Evolutionary conservation across 2,329 filamentous ascomycete genomes (phyloP).

Genomic region (Pseudogymnoascus sp.): DNA sequence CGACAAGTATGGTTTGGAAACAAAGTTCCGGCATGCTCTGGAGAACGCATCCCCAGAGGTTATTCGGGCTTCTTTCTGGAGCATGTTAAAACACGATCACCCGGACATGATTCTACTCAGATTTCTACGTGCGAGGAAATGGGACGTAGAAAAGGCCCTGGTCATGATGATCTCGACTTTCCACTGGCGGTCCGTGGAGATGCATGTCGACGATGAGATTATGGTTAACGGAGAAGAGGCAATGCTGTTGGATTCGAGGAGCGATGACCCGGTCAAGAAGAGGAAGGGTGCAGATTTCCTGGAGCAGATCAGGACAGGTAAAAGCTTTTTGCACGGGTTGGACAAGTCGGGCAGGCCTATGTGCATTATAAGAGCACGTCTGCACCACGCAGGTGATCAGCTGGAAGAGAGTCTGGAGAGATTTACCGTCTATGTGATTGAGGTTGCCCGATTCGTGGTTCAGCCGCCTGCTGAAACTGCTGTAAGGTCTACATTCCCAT

Average conservation of each 20-base stretch:
- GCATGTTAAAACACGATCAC: conserved; percentile 90
- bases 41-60: conserved; percentile 68
- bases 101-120: conserved; percentile 77
- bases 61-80: conserved; percentile 77
- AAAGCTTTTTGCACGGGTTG: conserved; percentile 81
- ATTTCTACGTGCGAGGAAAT: conserved; percentile 84
- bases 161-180: conserved; percentile 93
- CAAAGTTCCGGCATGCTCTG: conserved; percentile 76
- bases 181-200: conserved; percentile 77
- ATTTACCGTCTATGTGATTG: conserved; percentile 90
- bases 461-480: conserved; percentile 79
- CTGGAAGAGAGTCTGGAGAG: conserved; percentile 72
- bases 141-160: conserved; percentile 88
- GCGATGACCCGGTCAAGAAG: conserved; percentile 54
- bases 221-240: conserved; percentile 66
- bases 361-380: conserved; percentile 71
- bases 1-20: conserved; percentile 88
- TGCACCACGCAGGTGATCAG: conserved; percentile 79
- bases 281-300: conserved; percentile 66
- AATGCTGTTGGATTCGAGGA: conserved; percentile 52
- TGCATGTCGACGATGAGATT: conserved; percentile 84
- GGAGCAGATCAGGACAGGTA: conserved; percentile 76
- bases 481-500: conserved; percentile 45
- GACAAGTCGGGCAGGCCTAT: conserved; percentile 82
- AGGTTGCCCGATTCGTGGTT: conserved; percentile 81